Evolutionary conservation across 1,284 basidiomycete species (phyloP).

Genomic region (Ceratobasidium sp.): DNA sequence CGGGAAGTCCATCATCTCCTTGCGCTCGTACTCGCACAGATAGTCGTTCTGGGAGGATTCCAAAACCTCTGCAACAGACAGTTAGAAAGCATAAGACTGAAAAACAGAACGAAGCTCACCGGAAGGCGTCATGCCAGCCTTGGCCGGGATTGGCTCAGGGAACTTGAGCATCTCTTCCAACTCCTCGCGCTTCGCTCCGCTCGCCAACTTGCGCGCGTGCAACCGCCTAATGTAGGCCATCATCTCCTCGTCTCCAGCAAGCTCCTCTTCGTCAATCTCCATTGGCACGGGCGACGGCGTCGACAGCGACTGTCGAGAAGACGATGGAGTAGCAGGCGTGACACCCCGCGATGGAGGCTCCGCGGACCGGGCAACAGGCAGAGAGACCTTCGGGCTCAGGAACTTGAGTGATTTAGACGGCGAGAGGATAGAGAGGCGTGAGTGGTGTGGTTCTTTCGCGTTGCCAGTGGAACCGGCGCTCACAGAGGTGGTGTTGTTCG

Average conservation of each 20-base stretch:
- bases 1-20: constrained; percentile 91
- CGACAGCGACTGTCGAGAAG: constrained; percentile 77
- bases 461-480: constrained; percentile 37
- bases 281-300: constrained; percentile 82
- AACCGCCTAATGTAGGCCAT: constrained; percentile 90
- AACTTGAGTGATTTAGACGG: constrained; percentile 84
- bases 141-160: constrained; percentile 87
- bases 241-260: constrained; percentile 96
- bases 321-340: constrained; percentile 69
- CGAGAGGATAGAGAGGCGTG: constrained; percentile 77
- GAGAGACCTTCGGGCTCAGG: constrained; percentile 76
- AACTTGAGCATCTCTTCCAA: constrained; percentile 91
- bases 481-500: constrained; percentile 63
- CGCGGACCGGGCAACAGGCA: constrained; percentile 65
- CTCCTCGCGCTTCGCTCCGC: constrained; percentile 85
- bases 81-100: background rate
- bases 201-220: constrained; percentile 86
- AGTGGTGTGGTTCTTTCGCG: constrained; percentile 53
- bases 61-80: constrained; percentile 63
- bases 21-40: constrained; percentile 86
- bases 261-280: constrained; percentile 88
- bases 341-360: constrained; percentile 62
- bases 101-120: constrained; percentile 60
- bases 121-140: constrained; percentile 72
- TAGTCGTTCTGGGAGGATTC: constrained; percentile 69